Percentiles rank a stretch among this genome's conserved stretches.
Evolutionary conservation across 1,139 yeast species (phyloP).

Genomic region (Saccharomyces hybrid): DNA sequence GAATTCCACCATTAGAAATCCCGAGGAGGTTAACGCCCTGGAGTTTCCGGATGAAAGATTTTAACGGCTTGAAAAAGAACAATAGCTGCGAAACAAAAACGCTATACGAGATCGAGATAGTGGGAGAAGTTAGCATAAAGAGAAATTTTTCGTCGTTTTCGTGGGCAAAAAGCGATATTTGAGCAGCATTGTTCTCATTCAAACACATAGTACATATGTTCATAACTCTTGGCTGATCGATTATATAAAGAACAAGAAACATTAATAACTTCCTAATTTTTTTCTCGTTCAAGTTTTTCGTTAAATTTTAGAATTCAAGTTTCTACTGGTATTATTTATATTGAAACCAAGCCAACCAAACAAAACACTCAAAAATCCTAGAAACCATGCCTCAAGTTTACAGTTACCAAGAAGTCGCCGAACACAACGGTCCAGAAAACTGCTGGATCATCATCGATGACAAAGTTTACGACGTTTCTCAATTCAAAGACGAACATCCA

Average conservation of each 20-base stretch:
- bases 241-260: not conserved
- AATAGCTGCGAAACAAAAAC: not conserved
- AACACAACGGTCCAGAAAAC: constrained; percentile 72
- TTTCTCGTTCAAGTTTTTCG: not conserved
- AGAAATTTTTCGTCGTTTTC: not conserved
- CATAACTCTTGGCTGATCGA: not conserved
- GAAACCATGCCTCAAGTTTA: constrained; percentile 35
- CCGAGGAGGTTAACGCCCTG: not conserved
- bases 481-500: constrained; percentile 90
- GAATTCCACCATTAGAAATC: not conserved
- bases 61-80: not conserved
- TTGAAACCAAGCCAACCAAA: constrained; percentile 5
- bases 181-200: not conserved
- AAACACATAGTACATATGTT: not conserved
- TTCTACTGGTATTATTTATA: not conserved
- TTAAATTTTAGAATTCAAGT: not conserved
- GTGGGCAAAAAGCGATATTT: constrained; percentile 1
- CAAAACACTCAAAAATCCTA: constrained; percentile 11
- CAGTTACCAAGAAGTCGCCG: constrained; percentile 64
- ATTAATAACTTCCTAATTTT: not conserved
- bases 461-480: constrained; percentile 78
- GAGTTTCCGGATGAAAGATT: not conserved
- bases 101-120: not conserved
- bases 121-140: not conserved
- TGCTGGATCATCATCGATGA: constrained; percentile 88